Evolutionary conservation across 108 stramenopile species (phyloP), one percentile per base, ranked within the genome.

Genomic region (Phaeodactylum tricornutum): DNA sequence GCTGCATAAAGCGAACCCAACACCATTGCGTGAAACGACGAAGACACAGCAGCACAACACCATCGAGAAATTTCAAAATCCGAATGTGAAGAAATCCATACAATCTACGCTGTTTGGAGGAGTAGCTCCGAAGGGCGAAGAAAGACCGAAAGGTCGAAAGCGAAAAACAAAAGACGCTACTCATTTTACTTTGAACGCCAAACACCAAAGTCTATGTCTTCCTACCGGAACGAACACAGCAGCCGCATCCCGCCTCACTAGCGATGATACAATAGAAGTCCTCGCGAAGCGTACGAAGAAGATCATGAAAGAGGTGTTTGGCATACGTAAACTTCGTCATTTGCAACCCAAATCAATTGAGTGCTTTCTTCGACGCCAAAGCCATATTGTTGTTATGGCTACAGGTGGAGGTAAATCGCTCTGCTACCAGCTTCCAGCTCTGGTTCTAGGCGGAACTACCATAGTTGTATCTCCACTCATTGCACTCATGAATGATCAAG

Each of bases 401-500:
- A 98, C 97, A 0, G 97, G 95, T 1, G 94, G 94, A 28, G 97
- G 97, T 11, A 98, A 98, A 15, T 48, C 55, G 17, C 55, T 97
- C 12, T 93, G 94, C 62, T 98, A 97, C 71, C 95, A 97, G 55
- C 71, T 99, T 2, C 98, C 96, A 8, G 96, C 98, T 16, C 51
- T 77, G 26, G 67, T 84, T 28, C 59, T 62, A n/a, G 61, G 65
- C n/a, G 87, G 81, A 8, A 50, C 94, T 12, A 84, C 98, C 6
- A 72, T 99, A 45, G 98, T 99, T 22, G 64, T 99, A 47, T 92
- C 89, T 17, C 98, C 98, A 8, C 71, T 99, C 20, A 73, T 97
- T 47, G 92, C 93, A 9, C 75, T 99, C 34, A 95, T 97, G 79
- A 67, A 81, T 30, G 98, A 99, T 65, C 98, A 99, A 75, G 91